Evolutionary conservation across 345 rosid genomes (phyloP), one percentile per base, ranked within the genome.

Genomic region (Brassica cretica): DNA sequence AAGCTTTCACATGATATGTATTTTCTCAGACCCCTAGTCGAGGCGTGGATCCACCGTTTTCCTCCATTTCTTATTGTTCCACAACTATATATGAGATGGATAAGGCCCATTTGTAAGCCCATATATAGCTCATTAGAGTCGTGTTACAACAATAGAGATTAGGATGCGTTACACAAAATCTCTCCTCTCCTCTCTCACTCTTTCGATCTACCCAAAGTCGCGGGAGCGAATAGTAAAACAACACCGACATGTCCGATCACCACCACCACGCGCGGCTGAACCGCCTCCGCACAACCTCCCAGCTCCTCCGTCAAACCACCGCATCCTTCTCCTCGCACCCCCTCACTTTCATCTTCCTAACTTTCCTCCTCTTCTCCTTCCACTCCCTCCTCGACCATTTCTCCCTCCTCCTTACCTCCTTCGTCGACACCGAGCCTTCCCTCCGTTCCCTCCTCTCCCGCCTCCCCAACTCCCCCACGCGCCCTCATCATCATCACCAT

Each of bases 351-450:
- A 64, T 92, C 77, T 82, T 89, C 88, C 90, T 94, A 59, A 87
- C 98, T 66, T 71, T 89, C 55, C 84, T 91, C 66, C 90, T 94
- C 79, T 87, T 88, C 85, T 87, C 93, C 44, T 95, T 93, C 85
- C 98, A 96, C 73, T 75, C 88, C 46, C 64, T 90, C 70, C 89
- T 94, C 81, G 97, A 90, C 73, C 88, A 85, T 32, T 94, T 91
- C 63, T 84, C 97, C 67, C 75, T 80, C 60, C 72, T 83, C 51
- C 86, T 93, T 75, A 87, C 89, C 44, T 84, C 93, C 68, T 89
- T 90, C 86, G 86, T 95, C 85, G 97, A 95, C 84, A 84, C 87
- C 53, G 96, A 91, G 81, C 93, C 98, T 25, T 89, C 96, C 64
- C 89, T 94, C 73, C 88, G 84, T 68, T 85, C 95, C 75, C 90